Evolutionary conservation across 306 rosid species (phyloP).

Genomic region (peach (Prunus persica)): DNA sequence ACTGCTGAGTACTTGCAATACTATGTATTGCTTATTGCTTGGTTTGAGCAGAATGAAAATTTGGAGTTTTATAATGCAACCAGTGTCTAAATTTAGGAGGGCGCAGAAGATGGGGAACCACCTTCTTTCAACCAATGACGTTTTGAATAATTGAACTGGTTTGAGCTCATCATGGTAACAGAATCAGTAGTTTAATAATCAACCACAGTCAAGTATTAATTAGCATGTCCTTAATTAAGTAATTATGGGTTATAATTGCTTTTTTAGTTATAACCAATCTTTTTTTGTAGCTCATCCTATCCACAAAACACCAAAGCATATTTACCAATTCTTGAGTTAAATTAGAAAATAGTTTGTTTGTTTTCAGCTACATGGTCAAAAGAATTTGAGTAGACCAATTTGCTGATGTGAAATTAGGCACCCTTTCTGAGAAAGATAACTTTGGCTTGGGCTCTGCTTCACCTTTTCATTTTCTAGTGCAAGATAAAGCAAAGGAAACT

Average conservation of each 20-base stretch:
- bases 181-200: not conserved
- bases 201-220: not conserved
- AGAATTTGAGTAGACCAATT: too few species aligned
- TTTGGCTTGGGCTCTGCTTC: not conserved
- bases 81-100: slow-evolving; percentile 28
- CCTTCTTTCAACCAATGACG: not conserved
- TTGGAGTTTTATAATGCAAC: not conserved
- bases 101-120: slow-evolving; percentile 29
- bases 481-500: not conserved
- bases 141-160: not conserved
- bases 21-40: not conserved
- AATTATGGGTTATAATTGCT: not conserved
- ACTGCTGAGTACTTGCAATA: not conserved
- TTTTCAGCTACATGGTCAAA: too few species aligned
- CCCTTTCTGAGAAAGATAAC: not conserved
- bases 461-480: not conserved
- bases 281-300: not conserved
- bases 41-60: not conserved
- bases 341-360: too few species aligned
- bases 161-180: not conserved
- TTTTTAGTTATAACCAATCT: not conserved
- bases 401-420: too few species aligned
- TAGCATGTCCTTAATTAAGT: not conserved
- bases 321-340: not conserved
- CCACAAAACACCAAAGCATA: not conserved